Percentiles rank a stretch among this genome's conserved stretches.
Conservation (phyloP, 805 yeast species). For the Peterozyma xylosa region DNA sequence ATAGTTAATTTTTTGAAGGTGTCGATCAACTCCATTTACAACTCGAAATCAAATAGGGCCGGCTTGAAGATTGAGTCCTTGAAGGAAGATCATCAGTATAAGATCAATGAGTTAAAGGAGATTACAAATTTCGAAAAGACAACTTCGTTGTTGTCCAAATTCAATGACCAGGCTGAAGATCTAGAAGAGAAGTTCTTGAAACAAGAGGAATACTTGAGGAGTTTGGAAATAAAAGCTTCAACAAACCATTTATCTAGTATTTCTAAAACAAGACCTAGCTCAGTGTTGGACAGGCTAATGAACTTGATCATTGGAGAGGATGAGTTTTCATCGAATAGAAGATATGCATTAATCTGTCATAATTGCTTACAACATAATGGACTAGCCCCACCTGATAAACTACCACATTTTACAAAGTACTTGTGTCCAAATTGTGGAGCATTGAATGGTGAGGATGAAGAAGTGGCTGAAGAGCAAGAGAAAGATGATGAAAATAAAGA, state of each 20-base stretch:
- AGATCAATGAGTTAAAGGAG: slow-evolving; percentile 25
- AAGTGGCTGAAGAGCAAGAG: not conserved
- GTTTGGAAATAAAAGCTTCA: slow-evolving; percentile 15
- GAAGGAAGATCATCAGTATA: slow-evolving; percentile 27
- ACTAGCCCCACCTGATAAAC: slow-evolving; percentile 64
- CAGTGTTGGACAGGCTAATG: slow-evolving; percentile 32
- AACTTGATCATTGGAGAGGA: slow-evolving; percentile 51
- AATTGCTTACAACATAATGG: slow-evolving; percentile 72
- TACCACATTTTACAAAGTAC: slow-evolving; percentile 44
- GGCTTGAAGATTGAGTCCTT: slow-evolving; percentile 14
- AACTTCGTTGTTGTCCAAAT: slow-evolving; percentile 63
- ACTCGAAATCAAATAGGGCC: slow-evolving; percentile 12
- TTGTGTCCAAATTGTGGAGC: slow-evolving; percentile 61
- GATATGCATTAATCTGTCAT: slow-evolving; percentile 68
- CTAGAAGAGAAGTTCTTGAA: slow-evolving; percentile 28
- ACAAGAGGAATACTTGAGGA: slow-evolving; percentile 31
- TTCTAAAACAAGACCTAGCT: slow-evolving; percentile 11
- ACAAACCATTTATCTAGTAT: slow-evolving; percentile 9
- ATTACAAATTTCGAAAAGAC: slow-evolving; percentile 73
- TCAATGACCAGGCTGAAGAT: slow-evolving; percentile 42
- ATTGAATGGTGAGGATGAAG: slow-evolving; percentile 18
- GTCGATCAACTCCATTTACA: slow-evolving; percentile 10
- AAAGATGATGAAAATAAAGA: no score
- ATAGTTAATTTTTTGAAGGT: slow-evolving; percentile 10
- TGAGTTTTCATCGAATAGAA: slow-evolving; percentile 48